Base-by-base conservation (phyloP, 805 yeast genomes). In the Metschnikowia arizonensis region DNA sequence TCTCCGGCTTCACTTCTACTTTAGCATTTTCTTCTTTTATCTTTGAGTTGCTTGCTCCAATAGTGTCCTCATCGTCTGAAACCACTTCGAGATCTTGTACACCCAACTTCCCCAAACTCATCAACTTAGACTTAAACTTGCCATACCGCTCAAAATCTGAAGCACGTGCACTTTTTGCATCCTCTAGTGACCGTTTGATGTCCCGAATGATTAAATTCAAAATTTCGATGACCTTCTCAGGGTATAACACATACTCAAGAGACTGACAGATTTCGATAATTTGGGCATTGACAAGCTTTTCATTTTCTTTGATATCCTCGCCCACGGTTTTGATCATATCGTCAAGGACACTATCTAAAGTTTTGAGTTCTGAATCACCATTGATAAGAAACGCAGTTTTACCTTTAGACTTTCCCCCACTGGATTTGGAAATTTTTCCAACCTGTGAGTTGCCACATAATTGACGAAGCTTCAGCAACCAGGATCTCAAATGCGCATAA, bases 381-480 rank as follows among this genome's bases (percentile, higher is more conserved):
- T 44, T 36, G 4, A 53, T 39, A 8, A 50, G 31, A 15, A 54
- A 38, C 14, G 45, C 45, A 6, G 46, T 45, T 21, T 38, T 47
- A 34, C 42, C 40, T 18, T 35, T 43, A 1, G 57, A 47, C 31
- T 44, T 44, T 7, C 44, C 32, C 4, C 46, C 38, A 4, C 23
- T 44, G 1, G 25, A 29, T 28, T 45, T 45, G 0, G 51, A 45
- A 4, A 70, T 48, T 29, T 60, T 58, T 1, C 75, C 75, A 14
- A 71, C 64, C 44, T 77, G 79, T 0, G 96, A 88, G 64, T 88
- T 95, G 48, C 93, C 86, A 55, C 97, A 91, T 0, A 86, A 73
- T 56, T 86, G 88, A 28, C 98, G 71, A 24, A 91, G 64, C 39
- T 76, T 70, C 5, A 73, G 69, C 6, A 91, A 66, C 93, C 96